Base-by-base conservation (phyloP, 495 filamentous ascomycete species). In the Daldinia vernicosa region DNA sequence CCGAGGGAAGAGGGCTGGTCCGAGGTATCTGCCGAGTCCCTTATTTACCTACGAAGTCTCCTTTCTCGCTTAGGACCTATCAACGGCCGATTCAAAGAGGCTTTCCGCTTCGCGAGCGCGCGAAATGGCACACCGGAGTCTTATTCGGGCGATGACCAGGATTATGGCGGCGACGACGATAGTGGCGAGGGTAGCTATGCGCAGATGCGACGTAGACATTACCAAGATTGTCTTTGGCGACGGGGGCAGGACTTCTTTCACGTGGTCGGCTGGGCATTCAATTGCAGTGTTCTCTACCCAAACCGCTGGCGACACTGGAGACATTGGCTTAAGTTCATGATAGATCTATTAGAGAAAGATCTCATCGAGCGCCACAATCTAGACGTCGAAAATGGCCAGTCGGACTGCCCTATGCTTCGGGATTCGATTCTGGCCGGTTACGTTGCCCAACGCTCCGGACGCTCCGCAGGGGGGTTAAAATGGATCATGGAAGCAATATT, bases 181-280 rank as follows among this genome's bases (percentile, higher is more conserved):
- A 74, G 81, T 61, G 75, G 78, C 4, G 84, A 82, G 12, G 84
- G 81, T 30, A 80, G 87, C 7, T 72, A 84, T 24, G 79, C 85
- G 15, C 82, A 86, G 0, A 78, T 94, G 28, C 90, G 88, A 1
- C 73, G 65, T 7, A 60, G 54, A 37, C 57, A 74, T 28, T 85
- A 87, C 24, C 80, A 84, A n/a, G 87, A 87, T 9, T 87, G 91
- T 2, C 54, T 98, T 6, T 97, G 92, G 88, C 78, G 80, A 15
- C 84, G 87, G 19, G 92, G 89, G 0, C 88, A 91, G 27, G 92
- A 97, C 74, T 95, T 98, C 68, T 99, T 96, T 93, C 87, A 91
- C 43, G 86, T 91, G 0, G 88, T 95, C 0, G 95, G 95, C 4
- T 98, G 95, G 95, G 90, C 92, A 0, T 97, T 98, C 77, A 94